Evolutionary conservation across 1,139 yeast species (phyloP).

Genomic region (Tardiomyces digboiensis): DNA sequence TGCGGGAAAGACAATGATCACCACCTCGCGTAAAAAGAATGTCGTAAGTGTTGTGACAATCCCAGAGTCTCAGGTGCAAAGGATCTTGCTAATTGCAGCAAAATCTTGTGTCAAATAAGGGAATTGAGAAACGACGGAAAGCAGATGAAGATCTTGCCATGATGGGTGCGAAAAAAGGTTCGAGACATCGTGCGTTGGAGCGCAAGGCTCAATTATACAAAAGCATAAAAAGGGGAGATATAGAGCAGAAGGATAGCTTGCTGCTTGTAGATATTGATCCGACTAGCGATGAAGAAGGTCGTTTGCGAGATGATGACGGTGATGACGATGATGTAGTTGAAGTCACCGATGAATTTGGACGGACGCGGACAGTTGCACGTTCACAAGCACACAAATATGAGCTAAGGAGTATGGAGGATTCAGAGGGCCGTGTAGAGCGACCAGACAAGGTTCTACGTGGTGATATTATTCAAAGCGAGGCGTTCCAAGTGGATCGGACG

Average conservation of each 20-base stretch:
- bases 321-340: slow-evolving; percentile 17
- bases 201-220: slow-evolving; percentile 14
- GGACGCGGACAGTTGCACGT: slow-evolving; percentile 18
- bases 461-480: slow-evolving; percentile 19
- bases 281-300: slow-evolving; percentile 4
- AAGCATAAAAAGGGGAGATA: slow-evolving; percentile 13
- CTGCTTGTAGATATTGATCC: slow-evolving; percentile 1
- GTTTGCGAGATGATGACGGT: neutral
- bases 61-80: too few species aligned
- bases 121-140: neutral
- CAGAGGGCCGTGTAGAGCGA: slow-evolving; percentile 1
- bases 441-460: slow-evolving; percentile 17
- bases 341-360: slow-evolving; percentile 25
- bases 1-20: too few species aligned
- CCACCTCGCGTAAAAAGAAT: too few species aligned
- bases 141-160: neutral
- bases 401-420: slow-evolving; percentile 3
- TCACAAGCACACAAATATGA: slow-evolving; percentile 9
- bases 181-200: slow-evolving; percentile 4
- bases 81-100: neutral
- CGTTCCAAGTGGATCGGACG: slow-evolving; percentile 15
- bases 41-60: too few species aligned
- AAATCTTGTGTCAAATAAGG: neutral
- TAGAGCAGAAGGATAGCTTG: slow-evolving; percentile 3
- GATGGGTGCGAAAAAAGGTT: neutral